Base-by-base conservation (phyloP, 2,329 filamentous ascomycete genomes). In the Alternaria novae-zelandiae region DNA sequence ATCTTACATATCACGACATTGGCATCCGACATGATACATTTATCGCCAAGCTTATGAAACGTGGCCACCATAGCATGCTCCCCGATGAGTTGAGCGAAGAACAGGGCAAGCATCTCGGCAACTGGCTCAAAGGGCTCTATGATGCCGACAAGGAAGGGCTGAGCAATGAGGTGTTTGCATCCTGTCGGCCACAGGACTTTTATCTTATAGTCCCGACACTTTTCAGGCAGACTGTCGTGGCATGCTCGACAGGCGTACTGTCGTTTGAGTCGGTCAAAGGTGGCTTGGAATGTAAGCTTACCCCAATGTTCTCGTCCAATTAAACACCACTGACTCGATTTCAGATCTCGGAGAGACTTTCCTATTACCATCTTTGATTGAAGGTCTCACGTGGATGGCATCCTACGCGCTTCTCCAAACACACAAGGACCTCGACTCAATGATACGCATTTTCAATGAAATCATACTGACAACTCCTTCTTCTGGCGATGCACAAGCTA, bases 121-220 rank as follows among this genome's bases (percentile, higher is more conserved):
- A 88, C 26, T 96, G 93, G 92, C 89, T 95, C 21, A 88, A 88
- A 28, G 91, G 91, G 0, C 85, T 96, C 3, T 95, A 93, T 70
- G 89, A 92, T 66, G 69, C 74, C 13, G 76, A 76, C 9, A 88
- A 87, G 8, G 91, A 94, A 70, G 91, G 91, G 0, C 86, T 96
- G 4, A 89, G 89, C 8, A 92, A 96, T 71, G 92, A 95, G 61
- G 82, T 95, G 8, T 92, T 95, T 87, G 90, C 91, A 9, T 91
- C 91, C 1, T 96, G 92, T 70, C 89, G 90, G 2, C 93, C 93
- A 1, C 92, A 94, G 73, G 89, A 94, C 43, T 96, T 96, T 75
- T 95, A 95, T 71, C 82, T 92, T 17, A 84, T 96, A 5, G 88
- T 94, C 13, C 91, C 93, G 2, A 90, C 91, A 0, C 81, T 96